Conservation (phyloP, 139 green algal genomes). For the Medakamo hakoo region DNA sequence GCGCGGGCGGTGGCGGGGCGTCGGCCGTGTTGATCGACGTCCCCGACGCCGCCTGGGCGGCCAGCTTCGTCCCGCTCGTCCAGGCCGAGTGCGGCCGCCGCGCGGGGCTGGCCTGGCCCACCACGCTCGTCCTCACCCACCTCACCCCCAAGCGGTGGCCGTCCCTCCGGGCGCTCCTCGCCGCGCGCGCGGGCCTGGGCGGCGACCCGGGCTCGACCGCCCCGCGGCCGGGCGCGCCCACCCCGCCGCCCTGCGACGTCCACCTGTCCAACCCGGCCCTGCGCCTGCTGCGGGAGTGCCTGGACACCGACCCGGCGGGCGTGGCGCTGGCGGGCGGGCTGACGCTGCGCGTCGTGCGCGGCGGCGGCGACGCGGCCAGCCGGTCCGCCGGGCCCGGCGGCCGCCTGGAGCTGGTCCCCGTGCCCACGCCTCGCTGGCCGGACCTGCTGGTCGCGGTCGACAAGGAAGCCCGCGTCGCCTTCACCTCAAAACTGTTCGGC, state of each 20-base stretch:
- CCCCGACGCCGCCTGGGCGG: slow-evolving; percentile 45
- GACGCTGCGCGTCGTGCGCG: neutral
- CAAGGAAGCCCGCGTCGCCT: slow-evolving; percentile 26
- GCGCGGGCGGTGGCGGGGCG: slow-evolving; percentile 8
- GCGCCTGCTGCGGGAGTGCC: slow-evolving; percentile 26
- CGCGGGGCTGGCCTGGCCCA: slow-evolving; percentile 11
- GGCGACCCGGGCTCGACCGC: too few relatives aligned
- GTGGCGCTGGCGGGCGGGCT: slow-evolving; percentile 2
- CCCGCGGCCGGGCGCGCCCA: neutral
- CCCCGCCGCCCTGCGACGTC: slow-evolving; percentile 30
- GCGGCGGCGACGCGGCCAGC: slow-evolving; percentile 3
- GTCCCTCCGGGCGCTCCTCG: slow-evolving; percentile 48
- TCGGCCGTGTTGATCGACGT: slow-evolving; percentile 54
- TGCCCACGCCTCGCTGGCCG: slow-evolving; percentile 78
- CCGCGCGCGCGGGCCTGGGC: slow-evolving; percentile 5
- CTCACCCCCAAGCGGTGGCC: slow-evolving; percentile 65
- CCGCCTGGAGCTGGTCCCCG: slow-evolving; percentile 31
- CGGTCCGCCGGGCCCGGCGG: slow-evolving; percentile 9
- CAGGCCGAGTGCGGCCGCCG: too few relatives aligned
- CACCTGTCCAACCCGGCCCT: slow-evolving; percentile 61
- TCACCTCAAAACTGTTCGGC: slow-evolving; percentile 75
- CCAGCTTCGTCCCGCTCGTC: slow-evolving; percentile 1
- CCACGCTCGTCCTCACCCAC: slow-evolving; percentile 61
- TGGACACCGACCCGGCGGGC: slow-evolving; percentile 3
- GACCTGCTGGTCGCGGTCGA: slow-evolving; percentile 50